Evolutionary conservation across 805 yeast species (phyloP).

Genomic region (Candida anglica): DNA sequence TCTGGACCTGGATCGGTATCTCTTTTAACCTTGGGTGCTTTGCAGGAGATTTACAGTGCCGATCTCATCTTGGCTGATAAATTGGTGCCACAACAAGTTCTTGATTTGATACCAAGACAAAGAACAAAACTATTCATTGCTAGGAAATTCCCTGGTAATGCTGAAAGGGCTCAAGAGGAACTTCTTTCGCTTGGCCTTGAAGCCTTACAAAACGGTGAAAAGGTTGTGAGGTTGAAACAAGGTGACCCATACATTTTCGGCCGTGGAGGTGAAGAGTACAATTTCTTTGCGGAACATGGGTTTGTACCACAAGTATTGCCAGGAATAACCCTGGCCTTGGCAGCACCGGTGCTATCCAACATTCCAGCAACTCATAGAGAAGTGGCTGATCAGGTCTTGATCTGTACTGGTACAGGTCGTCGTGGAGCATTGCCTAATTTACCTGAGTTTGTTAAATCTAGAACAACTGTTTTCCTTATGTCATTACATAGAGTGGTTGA

Average conservation of each 20-base stretch:
- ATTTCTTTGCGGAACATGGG: constrained; percentile 66
- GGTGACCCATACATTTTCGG: constrained; percentile 98
- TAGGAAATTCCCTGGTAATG: constrained; percentile 93
- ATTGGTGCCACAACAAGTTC: constrained; percentile 83
- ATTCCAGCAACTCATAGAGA: constrained; percentile 92
- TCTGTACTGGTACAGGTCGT: constrained; percentile 94
- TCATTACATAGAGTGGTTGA: constrained; percentile 73
- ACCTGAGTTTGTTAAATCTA: constrained; percentile 65
- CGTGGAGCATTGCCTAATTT: constrained; percentile 75
- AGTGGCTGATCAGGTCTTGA: constrained; percentile 85
- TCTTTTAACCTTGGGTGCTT: constrained; percentile 79
- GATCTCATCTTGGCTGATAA: constrained; percentile 88
- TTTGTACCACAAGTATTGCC: constrained; percentile 73
- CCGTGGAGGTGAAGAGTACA: constrained; percentile 90
- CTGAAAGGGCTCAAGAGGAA: constrained; percentile 89
- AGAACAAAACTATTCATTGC: constrained; percentile 78
- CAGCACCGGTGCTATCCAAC: constrained; percentile 77
- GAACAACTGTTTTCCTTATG: constrained; percentile 90
- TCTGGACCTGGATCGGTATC: constrained; percentile 91
- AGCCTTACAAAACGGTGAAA: constrained; percentile 59
- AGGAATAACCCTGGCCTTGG: constrained; percentile 85
- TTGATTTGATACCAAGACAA: constrained; percentile 72
- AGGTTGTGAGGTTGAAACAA: constrained; percentile 86
- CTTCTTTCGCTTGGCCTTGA: constrained; percentile 68
- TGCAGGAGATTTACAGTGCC: constrained; percentile 74